Evolutionary conservation across 2,329 filamentous ascomycete species (phyloP).

Genomic region (Fusarium incarnatum): DNA sequence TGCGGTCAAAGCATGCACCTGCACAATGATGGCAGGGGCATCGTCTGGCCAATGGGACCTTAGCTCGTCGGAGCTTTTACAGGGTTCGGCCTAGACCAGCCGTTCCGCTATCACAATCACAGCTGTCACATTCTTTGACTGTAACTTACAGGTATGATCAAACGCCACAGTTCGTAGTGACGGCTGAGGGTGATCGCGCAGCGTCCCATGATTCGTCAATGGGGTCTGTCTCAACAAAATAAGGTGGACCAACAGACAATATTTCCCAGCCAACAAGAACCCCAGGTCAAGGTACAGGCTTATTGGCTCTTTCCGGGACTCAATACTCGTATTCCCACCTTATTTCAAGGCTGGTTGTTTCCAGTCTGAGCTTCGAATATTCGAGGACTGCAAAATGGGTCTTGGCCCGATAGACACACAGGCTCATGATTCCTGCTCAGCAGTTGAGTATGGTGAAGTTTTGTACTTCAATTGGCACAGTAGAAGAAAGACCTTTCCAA

Average conservation of each 20-base stretch:
- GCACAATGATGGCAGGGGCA: not conserved
- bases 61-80: not conserved
- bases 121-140: not conserved
- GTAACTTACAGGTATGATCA: not conserved
- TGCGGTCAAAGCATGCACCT: not conserved
- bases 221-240: rapidly evolving
- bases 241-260: rapidly evolving
- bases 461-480: rapidly evolving
- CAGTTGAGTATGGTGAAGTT: not conserved
- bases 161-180: not conserved
- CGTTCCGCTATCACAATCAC: not conserved
- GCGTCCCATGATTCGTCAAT: no score
- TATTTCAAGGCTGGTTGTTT: not conserved
- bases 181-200: not conserved
- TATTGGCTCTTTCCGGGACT: no score
- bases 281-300: rapidly evolving
- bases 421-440: rapidly evolving
- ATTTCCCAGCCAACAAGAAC: not conserved
- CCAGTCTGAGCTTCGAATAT: not conserved
- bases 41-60: not conserved
- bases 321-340: no score
- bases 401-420: rapidly evolving
- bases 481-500: no score
- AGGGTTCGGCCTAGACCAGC: not conserved
- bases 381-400: no score